Evolutionary conservation across 768 basidiomycete genomes (phyloP), one percentile per base, ranked within the genome.

Genomic region (Coprinopsis sp.): DNA sequence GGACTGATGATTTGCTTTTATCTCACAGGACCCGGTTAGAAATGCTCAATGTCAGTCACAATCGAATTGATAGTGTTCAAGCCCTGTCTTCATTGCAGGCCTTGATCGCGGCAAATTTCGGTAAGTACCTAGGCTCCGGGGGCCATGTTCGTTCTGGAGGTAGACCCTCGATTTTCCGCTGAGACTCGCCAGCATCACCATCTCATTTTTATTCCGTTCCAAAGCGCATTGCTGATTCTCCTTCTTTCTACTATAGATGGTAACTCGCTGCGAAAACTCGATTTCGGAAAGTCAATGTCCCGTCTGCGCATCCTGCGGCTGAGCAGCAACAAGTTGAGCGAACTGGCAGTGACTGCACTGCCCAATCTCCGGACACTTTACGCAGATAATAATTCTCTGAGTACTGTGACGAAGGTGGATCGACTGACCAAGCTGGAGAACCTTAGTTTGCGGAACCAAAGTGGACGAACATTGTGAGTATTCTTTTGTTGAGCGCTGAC

Each of bases 401-500:
- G 62, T 25, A 59, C 68, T 37, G 61, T 87, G 40, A 63, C 57
- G 37, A 79, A 78, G 62, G 59, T 79, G 58, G 73, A 78, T 51
- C 72, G 77, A 13, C 67, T 89, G 55, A 67, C 63, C 41, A 87
- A 80, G 65, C 70, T 99, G 59, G 93, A 97, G 66, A 91, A 91
- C 58, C 72, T 99, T 42, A 93, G 90, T 59, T 54, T 97, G 71
- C 78, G 96, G 64, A 91, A 92, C 66, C 95, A 99, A 67, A 74
- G 76, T 59, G 83, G 82, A 52, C 72, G 77, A 34, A 78, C 77
- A 47, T 64, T 92, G 89, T 88, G 65, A 79, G 87, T 84, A 37
- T 53, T 52, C 23, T 53, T 56, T 53, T 57, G 53, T 44, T 37
- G 27, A 30, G 42, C 1, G 24, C 38, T 27, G 44, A 45, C 52